Conservation (phyloP, 176 grass and related monocot genomes). For the Oryza glumipatula region DNA sequence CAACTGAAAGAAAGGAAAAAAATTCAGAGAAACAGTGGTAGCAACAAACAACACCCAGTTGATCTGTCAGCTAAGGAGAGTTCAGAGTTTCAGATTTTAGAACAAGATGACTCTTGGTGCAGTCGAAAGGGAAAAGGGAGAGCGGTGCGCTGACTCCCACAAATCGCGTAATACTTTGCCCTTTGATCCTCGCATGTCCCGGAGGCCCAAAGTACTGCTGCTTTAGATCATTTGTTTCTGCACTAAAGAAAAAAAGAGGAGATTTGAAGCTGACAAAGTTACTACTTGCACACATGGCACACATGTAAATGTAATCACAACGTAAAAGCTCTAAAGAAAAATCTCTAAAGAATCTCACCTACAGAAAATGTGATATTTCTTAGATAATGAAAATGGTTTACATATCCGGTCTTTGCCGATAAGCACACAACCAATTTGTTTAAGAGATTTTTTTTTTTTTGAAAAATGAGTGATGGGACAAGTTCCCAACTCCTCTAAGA, state of each 20-base stretch:
- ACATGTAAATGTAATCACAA: not conserved
- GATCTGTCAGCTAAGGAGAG: not conserved
- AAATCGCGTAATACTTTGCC: not conserved
- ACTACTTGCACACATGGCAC: not conserved
- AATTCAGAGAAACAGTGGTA: not conserved
- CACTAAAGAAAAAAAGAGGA: not conserved
- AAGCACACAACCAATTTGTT: too few relatives aligned
- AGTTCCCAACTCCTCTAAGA: too few relatives aligned
- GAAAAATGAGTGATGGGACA: too few relatives aligned
- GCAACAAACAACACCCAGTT: not conserved
- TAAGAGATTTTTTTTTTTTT: too few relatives aligned
- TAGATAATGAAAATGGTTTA: too few relatives aligned
- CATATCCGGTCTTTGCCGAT: too few relatives aligned
- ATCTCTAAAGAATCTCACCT: not conserved
- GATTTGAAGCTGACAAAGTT: conserved; percentile 8
- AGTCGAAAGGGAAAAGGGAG: not conserved
- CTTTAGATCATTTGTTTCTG: conserved; percentile 19
- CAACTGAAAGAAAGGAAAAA: not conserved
- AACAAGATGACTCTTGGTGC: conserved; percentile 28
- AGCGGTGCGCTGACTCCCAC: not conserved
- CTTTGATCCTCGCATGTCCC: conserved; percentile 16
- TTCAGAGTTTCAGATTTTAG: not conserved
- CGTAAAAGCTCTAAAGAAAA: not conserved
- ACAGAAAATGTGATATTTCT: not conserved
- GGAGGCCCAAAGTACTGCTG: not conserved